Percentiles rank a stretch among this genome's conserved stretches.
Evolutionary conservation across 2,329 filamentous ascomycete species (phyloP).

Genomic region (Fusarium napiforme): DNA sequence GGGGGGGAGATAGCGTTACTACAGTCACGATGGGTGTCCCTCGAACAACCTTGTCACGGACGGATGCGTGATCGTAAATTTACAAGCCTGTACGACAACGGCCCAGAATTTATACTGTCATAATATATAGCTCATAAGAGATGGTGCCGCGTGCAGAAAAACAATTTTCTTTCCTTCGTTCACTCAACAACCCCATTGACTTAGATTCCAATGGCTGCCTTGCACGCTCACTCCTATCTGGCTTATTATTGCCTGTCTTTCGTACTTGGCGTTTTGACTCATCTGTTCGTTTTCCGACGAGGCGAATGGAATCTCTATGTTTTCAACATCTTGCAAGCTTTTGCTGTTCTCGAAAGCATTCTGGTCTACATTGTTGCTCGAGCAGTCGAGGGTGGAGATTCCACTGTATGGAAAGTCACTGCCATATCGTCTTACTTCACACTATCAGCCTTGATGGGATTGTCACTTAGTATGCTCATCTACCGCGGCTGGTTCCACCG

Average conservation of each 20-base stretch:
- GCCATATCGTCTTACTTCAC: not conserved
- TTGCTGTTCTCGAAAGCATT: not conserved
- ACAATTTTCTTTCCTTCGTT: not conserved
- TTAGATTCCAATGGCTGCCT: not conserved
- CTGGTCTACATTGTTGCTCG: not conserved
- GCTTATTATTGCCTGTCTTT: not conserved
- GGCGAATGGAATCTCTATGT: not conserved
- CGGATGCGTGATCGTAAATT: not conserved
- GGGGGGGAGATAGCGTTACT: not conserved
- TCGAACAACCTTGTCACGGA: not conserved
- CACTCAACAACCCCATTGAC: accelerated
- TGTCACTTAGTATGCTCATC: not conserved
- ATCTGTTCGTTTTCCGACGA: not conserved
- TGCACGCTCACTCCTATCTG: not conserved
- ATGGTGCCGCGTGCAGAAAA: not conserved
- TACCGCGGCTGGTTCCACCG: not conserved
- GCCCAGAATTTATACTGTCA: not conserved
- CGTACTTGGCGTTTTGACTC: not conserved
- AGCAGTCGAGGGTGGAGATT: not conserved
- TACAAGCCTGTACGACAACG: not conserved
- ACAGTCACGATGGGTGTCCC: not conserved
- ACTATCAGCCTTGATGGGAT: not conserved
- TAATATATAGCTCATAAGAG: not conserved
- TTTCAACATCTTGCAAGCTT: not conserved
- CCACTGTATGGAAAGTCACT: not conserved